phyloP scores from a whole-genome alignment of 2,329 filamentous ascomycete genomes.

The Calonectria ilicicola region DNA sequence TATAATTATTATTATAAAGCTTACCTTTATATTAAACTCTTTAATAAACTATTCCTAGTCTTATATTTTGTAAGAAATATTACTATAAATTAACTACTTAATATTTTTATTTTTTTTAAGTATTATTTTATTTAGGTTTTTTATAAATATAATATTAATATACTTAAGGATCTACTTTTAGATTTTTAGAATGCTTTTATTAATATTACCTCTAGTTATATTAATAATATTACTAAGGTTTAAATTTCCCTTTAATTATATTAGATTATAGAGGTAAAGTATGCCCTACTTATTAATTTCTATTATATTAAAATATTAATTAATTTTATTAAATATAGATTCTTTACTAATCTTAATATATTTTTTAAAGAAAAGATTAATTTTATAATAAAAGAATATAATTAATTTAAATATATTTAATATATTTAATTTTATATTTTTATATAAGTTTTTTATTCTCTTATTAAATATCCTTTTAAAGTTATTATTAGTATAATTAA shows the following conservation, averaged over 20 bases:
- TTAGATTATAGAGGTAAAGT: conserved; percentile 3
- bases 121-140: too few relatives aligned
- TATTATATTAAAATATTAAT: neutral
- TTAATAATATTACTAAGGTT: neutral
- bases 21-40: neutral
- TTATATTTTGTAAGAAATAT: neutral
- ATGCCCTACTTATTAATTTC: neutral
- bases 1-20: neutral
- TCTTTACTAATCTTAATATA: neutral
- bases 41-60: neutral
- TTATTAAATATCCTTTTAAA: neutral
- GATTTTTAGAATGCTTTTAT: neutral
- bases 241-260: conserved; percentile 6
- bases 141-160: too few relatives aligned
- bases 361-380: conserved; percentile 1
- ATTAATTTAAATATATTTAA: neutral
- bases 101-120: too few relatives aligned
- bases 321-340: neutral
- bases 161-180: neutral
- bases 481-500: neutral
- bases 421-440: conserved; percentile 8
- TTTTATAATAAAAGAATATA: conserved; percentile 12
- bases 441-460: neutral
- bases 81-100: too few relatives aligned
- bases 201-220: neutral